Conservation (phyloP, 345 rosid species). For the Draba incana region DNA sequence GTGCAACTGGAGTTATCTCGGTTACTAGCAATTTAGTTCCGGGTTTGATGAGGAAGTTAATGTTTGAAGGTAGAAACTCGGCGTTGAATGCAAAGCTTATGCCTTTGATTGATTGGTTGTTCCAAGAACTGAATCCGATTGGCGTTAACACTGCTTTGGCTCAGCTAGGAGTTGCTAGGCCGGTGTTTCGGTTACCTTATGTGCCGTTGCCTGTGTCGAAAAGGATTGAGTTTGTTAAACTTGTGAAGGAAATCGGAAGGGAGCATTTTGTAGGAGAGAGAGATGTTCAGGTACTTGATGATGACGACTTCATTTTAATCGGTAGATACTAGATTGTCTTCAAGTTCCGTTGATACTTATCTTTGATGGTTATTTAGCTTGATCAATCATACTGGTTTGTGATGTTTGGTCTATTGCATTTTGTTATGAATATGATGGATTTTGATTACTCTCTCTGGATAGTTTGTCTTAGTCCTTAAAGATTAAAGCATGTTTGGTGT, state of each 20-base stretch:
- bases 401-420: slow-evolving; percentile 3
- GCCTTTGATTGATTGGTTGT: slow-evolving; percentile 81
- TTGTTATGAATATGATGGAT: slow-evolving; percentile 19
- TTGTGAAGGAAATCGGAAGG: slow-evolving; percentile 71
- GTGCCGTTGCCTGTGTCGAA: slow-evolving; percentile 67
- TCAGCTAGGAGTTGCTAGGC: slow-evolving; percentile 80
- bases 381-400: slow-evolving; percentile 5
- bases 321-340: slow-evolving; percentile 58
- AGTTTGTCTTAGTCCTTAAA: background rate
- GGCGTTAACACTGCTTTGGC: slow-evolving; percentile 91
- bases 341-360: background rate
- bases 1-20: slow-evolving; percentile 78
- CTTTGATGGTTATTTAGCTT: slow-evolving; percentile 10
- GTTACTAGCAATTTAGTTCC: slow-evolving; percentile 82
- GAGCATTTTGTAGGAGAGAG: slow-evolving; percentile 75
- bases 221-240: slow-evolving; percentile 69
- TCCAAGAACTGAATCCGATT: slow-evolving; percentile 77
- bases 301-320: slow-evolving; percentile 68
- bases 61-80: slow-evolving; percentile 67
- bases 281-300: slow-evolving; percentile 76
- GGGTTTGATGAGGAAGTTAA: slow-evolving; percentile 58
- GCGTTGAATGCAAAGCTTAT: slow-evolving; percentile 61
- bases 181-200: slow-evolving; percentile 79
- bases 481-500: too few relatives aligned
- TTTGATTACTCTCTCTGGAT: background rate